Evolutionary conservation across 148 eudicot species (phyloP).

Genomic region (Amaranthus palmeri): DNA sequence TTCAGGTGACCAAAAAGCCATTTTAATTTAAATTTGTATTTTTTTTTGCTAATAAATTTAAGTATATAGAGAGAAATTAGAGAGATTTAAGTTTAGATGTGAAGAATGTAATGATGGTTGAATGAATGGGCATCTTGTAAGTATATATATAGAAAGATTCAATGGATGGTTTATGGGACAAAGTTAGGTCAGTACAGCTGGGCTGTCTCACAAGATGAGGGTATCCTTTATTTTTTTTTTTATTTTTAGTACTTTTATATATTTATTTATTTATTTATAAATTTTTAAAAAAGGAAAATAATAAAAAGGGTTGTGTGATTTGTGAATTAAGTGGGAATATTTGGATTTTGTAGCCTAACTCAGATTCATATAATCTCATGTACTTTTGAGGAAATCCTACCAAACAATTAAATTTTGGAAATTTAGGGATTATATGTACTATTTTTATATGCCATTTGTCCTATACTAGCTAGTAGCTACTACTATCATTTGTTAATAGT

Average conservation of each 20-base stretch:
- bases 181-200: slow-evolving; percentile 22
- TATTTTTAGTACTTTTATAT: too few relatives aligned
- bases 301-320: background rate
- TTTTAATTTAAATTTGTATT: background rate
- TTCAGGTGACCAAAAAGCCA: slow-evolving; percentile 64
- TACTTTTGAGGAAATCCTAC: slow-evolving; percentile 29
- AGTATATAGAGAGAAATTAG: background rate
- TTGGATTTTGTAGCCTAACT: slow-evolving; percentile 12
- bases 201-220: slow-evolving; percentile 22
- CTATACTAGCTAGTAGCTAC: background rate
- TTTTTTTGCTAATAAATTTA: background rate
- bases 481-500: slow-evolving; percentile 7
- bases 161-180: slow-evolving; percentile 22
- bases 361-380: slow-evolving; percentile 18
- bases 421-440: slow-evolving; percentile 10
- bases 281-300: background rate
- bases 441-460: background rate
- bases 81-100: background rate
- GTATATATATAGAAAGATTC: slow-evolving; percentile 11
- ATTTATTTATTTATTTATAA: too few relatives aligned
- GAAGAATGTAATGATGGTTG: slow-evolving; percentile 9
- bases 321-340: slow-evolving; percentile 8
- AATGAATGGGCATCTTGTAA: background rate
- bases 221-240: slow-evolving; percentile 7
- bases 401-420: slow-evolving; percentile 19